Evolutionary conservation across 2,329 filamentous ascomycete species (phyloP), one percentile per base, ranked within the genome.

Genomic region (Claviceps quebecensis): DNA sequence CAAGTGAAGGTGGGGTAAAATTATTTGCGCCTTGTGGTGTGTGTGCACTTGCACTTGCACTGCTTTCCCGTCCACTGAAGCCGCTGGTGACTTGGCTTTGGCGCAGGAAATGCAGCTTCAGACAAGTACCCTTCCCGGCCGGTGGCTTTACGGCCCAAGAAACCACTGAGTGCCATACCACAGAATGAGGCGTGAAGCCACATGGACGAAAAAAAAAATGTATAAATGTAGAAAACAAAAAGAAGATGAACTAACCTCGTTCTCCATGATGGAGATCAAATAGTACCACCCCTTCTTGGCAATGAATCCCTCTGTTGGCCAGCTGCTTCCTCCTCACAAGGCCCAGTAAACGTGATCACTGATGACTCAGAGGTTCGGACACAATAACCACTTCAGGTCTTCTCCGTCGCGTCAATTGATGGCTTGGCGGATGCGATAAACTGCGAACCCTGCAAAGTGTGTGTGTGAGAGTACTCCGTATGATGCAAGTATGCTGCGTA

Each of bases 261-360:
- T 54, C 45, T 58, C 57, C 57, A 59, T 59, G 53, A 48, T 55
- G 52, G 55, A 51, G 43, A 44, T 39, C 29, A 43, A 29, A 40
- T 37, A 38, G 34, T 4, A 19, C 17, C 5, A 19, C 5, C 29
- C 13, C 47, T 48, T 14, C 5, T 26, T 11, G 13, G 16, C 44
- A 45, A 26, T 16, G 34, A 38, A 23, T 16, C 6, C 19, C 7
- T 41, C 5, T 8, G 22, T 36, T 34, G 9, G 11, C 45, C 45
- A 22, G 29, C 29, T 17, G 45, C n/a, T 46, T 46, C 43, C 6
- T 29, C 43, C 6, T 29, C 43, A n/a, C 26, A 16, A 44, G 19
- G 40, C n/a, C 13, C 17, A 22, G 40, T 43, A 23, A 22, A 29
- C 8, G 26, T 29, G n/a, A 39, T 14, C 16, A 16, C 22, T 43